phyloP scores from a whole-genome alignment of 148 eudicot species.

The Vaccinium corymbosum region DNA sequence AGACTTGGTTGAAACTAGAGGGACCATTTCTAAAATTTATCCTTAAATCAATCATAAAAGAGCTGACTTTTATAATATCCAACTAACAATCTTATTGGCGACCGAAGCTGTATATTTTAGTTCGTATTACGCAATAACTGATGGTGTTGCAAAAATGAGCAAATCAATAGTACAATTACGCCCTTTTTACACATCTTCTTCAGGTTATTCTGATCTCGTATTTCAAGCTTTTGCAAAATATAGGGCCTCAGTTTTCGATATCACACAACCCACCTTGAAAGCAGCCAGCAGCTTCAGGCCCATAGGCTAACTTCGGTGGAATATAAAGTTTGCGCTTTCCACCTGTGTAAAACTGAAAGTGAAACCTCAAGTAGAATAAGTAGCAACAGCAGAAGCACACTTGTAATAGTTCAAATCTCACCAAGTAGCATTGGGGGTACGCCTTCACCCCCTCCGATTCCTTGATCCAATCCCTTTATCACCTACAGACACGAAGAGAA shows the following conservation, averaged over 20 bases:
- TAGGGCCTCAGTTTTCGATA: not conserved
- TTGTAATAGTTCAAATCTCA: conserved; percentile 25
- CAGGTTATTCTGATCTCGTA: not conserved
- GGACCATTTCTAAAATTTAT: too few relatives aligned
- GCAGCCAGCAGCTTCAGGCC: conserved; percentile 96
- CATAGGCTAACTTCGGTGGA: conserved; percentile 86
- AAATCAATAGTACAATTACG: not conserved
- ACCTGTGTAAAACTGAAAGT: conserved; percentile 36
- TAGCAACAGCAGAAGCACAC: conserved; percentile 1
- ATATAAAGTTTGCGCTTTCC: conserved; percentile 83
- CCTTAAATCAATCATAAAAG: too few relatives aligned
- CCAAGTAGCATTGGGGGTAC: conserved; percentile 92
- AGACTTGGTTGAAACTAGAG: too few relatives aligned
- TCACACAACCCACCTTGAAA: conserved; percentile 56
- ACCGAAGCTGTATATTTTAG: not conserved
- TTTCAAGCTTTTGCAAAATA: not conserved
- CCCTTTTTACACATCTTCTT: not conserved
- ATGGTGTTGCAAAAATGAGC: not conserved
- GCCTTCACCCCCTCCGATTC: conserved; percentile 85
- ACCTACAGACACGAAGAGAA: conserved; percentile 36
- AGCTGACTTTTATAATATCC: too few relatives aligned
- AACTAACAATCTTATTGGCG: not conserved
- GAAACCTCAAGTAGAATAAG: not conserved
- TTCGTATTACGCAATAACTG: not conserved
- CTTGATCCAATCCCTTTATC: conserved; percentile 88